Percentiles rank a stretch among this genome's conserved stretches.
Evolutionary conservation across 2,329 filamentous ascomycete species (phyloP).

Genomic region (Didymella pomorum): DNA sequence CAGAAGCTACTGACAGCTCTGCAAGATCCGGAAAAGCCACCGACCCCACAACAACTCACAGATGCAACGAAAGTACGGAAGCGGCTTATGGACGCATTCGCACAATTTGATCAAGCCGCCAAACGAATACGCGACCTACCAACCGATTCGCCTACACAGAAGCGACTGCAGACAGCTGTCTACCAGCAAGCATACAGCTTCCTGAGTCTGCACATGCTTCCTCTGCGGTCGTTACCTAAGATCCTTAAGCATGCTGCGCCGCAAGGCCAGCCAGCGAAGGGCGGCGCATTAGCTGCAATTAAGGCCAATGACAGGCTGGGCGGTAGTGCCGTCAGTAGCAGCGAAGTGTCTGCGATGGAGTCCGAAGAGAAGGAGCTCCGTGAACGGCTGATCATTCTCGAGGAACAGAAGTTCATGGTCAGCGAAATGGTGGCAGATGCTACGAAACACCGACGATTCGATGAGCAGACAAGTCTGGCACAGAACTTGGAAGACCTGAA

Average conservation of each 20-base stretch:
- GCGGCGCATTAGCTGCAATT: slow-evolving; percentile 64
- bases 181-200: slow-evolving; percentile 84
- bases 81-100: slow-evolving; percentile 85
- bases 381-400: slow-evolving; percentile 81
- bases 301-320: slow-evolving; percentile 63
- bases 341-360: slow-evolving; percentile 72
- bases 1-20: slow-evolving; percentile 77
- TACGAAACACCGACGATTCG: slow-evolving; percentile 78
- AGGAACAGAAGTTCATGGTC: slow-evolving; percentile 91
- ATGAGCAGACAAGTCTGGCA: slow-evolving; percentile 82
- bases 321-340: slow-evolving; percentile 64
- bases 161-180: slow-evolving; percentile 79
- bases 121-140: slow-evolving; percentile 81
- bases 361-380: slow-evolving; percentile 83
- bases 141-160: slow-evolving; percentile 74
- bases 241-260: slow-evolving; percentile 64
- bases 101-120: slow-evolving; percentile 84
- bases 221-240: slow-evolving; percentile 66
- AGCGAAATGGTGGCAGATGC: slow-evolving; percentile 83
- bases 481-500: slow-evolving; percentile 84
- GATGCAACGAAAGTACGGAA: slow-evolving; percentile 92
- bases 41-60: slow-evolving; percentile 73
- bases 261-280: slow-evolving; percentile 53
- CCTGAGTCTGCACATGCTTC: slow-evolving; percentile 88
- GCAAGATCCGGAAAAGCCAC: slow-evolving; percentile 74